A percentile compares a stretch with the other conserved stretches of the same genome.
Evolutionary conservation across 2,329 filamentous ascomycete genomes (phyloP).

Genomic region (Pseudogymnoascus sp.): DNA sequence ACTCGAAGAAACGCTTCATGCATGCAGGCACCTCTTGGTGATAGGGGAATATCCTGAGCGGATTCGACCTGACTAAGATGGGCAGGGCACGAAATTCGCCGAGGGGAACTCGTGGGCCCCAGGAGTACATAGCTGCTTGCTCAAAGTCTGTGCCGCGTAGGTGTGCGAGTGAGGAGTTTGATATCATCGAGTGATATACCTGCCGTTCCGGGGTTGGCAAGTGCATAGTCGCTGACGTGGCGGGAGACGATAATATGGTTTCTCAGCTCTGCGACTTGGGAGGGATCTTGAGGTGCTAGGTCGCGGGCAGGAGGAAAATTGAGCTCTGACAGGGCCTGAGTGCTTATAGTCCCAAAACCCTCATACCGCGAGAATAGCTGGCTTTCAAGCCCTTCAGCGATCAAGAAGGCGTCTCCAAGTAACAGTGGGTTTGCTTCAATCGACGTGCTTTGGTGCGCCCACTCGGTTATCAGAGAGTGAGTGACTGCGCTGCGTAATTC

Average conservation of each 20-base stretch:
- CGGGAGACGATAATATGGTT: constrained; percentile 21
- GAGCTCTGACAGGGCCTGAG: constrained; percentile 5
- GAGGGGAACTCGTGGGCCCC: constrained; percentile 13
- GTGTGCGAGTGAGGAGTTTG: constrained; percentile 12
- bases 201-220: constrained; percentile 11
- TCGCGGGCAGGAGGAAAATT: constrained; percentile 8
- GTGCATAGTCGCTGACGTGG: constrained; percentile 16
- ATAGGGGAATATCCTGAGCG: constrained; percentile 20
- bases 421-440: constrained; percentile 18
- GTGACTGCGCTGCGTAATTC: constrained; percentile 10
- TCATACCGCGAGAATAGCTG: constrained; percentile 4
- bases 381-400: constrained; percentile 11
- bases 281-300: constrained; percentile 7
- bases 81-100: constrained; percentile 17
- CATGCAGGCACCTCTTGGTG: constrained; percentile 18
- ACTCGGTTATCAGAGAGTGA: constrained; percentile 11
- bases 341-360: constrained; percentile 6
- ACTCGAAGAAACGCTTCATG: constrained; percentile 16
- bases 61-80: constrained; percentile 16
- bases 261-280: constrained; percentile 14
- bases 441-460: constrained; percentile 20
- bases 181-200: constrained; percentile 13
- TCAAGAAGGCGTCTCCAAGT: constrained; percentile 10
- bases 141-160: constrained; percentile 15
- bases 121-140: constrained; percentile 11